These are phyloP conservation scores for Iberis pinnata DNA, from an alignment of 345 rosid genomes.

Conservation along the genomic window DNA sequence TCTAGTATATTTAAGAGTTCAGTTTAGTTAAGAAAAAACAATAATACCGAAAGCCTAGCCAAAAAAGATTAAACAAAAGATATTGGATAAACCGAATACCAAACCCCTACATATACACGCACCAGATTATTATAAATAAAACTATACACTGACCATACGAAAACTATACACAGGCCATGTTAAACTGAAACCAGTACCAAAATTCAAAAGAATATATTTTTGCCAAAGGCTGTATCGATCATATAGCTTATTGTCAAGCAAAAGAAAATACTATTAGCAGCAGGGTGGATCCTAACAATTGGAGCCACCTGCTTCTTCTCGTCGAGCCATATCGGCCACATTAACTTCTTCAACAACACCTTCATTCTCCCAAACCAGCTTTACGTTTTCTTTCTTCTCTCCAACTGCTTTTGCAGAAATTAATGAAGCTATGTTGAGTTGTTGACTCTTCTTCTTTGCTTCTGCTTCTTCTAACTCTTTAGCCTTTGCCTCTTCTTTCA, in stretches of 20 bases:
- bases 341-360: slow-evolving; percentile 28
- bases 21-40: too few relatives aligned
- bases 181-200: too few relatives aligned
- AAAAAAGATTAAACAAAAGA: too few relatives aligned
- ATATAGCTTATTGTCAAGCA: slow-evolving; percentile 9
- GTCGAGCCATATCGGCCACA: slow-evolving; percentile 19
- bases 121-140: too few relatives aligned
- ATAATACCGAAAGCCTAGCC: too few relatives aligned
- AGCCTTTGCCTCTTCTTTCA: slow-evolving; percentile 85
- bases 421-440: slow-evolving; percentile 44
- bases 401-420: slow-evolving; percentile 6
- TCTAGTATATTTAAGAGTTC: too few relatives aligned
- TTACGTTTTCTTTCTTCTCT: slow-evolving; percentile 18
- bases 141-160: too few relatives aligned
- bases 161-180: too few relatives aligned
- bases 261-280: slow-evolving; percentile 4
- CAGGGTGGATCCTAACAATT: slow-evolving; percentile 1
- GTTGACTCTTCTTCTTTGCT: slow-evolving; percentile 63
- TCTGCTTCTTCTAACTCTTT: slow-evolving; percentile 64
- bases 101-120: too few relatives aligned
- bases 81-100: too few relatives aligned
- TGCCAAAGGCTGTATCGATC: too few relatives aligned
- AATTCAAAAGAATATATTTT: too few relatives aligned
- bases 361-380: slow-evolving; percentile 41
- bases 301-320: background rate